Evolutionary conservation across 257 asterid genomes (phyloP).

Genomic region (Solanum pennellii): DNA sequence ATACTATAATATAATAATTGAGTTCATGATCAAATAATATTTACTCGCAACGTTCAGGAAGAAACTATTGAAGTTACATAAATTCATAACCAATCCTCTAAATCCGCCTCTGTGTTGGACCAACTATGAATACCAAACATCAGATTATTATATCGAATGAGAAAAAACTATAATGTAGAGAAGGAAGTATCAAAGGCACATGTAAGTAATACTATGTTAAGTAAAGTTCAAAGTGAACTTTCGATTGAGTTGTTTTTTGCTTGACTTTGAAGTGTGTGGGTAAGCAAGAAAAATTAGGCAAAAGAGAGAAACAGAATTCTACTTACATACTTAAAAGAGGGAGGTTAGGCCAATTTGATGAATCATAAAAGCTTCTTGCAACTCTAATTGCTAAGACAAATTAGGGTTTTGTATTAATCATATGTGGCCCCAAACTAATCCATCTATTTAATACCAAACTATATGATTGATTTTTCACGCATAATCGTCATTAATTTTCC

Average conservation of each 20-base stretch:
- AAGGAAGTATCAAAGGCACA: slow-evolving; percentile 3
- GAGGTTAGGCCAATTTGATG: slow-evolving; percentile 9
- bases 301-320: neutral
- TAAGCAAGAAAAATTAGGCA: slow-evolving; percentile 38
- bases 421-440: neutral
- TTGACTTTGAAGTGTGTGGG: slow-evolving; percentile 16
- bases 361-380: slow-evolving; percentile 4
- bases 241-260: slow-evolving; percentile 23
- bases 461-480: neutral
- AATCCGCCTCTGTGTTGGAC: neutral
- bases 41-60: neutral
- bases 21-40: neutral
- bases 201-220: slow-evolving; percentile 5
- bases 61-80: neutral
- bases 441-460: neutral
- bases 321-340: neutral
- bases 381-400: neutral
- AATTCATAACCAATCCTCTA: neutral
- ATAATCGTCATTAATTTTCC: neutral
- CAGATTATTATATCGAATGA: neutral
- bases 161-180: neutral
- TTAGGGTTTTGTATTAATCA: neutral
- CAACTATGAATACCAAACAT: neutral
- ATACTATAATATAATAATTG: neutral
- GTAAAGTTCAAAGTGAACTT: slow-evolving; percentile 25